Base-by-base conservation (phyloP, 306 rosid species). In the Lathyrus tuberosus region DNA sequence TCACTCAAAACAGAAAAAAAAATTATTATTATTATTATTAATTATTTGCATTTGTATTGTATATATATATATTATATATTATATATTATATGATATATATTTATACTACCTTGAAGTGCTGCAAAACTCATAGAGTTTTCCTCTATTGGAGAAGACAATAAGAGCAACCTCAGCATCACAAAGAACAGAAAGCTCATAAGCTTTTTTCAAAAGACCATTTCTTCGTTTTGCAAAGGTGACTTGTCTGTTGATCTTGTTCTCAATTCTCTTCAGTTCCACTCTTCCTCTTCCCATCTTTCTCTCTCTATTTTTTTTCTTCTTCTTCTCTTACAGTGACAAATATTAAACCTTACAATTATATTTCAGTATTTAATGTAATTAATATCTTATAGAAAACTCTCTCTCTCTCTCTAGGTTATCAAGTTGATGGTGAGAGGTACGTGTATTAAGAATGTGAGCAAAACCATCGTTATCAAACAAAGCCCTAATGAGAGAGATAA, bases 121-220 rank as follows among this genome's bases (percentile, higher is more conserved):
- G 96, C 96, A 89, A 87, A 92, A 92, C 92, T 92, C 97, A 89
- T 87, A 89, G 85, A 89, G 91, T 71, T 92, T 92, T 85, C 98
- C 98, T 70, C 96, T 86, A 88, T 85, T 89, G 85, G 98, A 92
- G 97, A 92, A 92, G 97, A 92, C 84, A 95, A 92, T 92, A 89
- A 92, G 96, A 84, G 97, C 97, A 84, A 89, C 90, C 76, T 91
- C 97, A 5, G 97, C 97, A 80, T 91, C 97, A 41, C 97, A 91
- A 58, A 91, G 96, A 80, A 91, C 96, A 43, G 98, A 92, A 84
- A 92, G 98, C 81, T 92, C 98, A 73, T 92, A 89, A 41, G 98
- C 98, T 85, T 92, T 92, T 86, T 92, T 92, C 95, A 92, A 76
- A 62, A 92, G 96, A 1, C 98, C 98, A 77, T 92, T 92, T 73